A percentile compares a stretch with the other conserved stretches of the same genome.
These are phyloP conservation scores for Chlamydomonas sp. DNA, from an alignment of 139 green algal species.

Conservation along the genomic window DNA sequence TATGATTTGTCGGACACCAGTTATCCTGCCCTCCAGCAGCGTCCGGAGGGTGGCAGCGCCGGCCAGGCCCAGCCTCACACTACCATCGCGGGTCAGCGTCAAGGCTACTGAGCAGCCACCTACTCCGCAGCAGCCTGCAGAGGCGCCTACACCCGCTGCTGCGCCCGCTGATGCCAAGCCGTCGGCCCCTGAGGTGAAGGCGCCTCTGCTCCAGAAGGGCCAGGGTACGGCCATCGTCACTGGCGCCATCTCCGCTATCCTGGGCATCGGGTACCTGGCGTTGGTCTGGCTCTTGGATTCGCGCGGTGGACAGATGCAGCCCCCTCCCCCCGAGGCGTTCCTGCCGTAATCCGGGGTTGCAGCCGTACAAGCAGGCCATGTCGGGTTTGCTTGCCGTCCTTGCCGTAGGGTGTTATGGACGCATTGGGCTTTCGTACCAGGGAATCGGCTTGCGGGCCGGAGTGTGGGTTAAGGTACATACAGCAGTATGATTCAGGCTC, in stretches of 20 bases:
- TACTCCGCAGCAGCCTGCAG: neutral
- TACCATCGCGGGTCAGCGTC: neutral
- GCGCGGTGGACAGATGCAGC: conserved; percentile 67
- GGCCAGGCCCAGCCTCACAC: no score
- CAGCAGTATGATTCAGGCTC: neutral
- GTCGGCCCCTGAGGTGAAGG: neutral
- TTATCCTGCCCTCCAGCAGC: no score
- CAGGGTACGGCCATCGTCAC: conserved; percentile 76
- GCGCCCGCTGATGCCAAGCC: conserved; percentile 3
- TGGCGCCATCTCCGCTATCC: conserved; percentile 70
- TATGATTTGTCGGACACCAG: no score
- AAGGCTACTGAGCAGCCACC: conserved; percentile 1
- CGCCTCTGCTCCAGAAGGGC: conserved; percentile 51
- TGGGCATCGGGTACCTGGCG: conserved; percentile 73
- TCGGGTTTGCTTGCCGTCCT: neutral
- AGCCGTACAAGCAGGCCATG: neutral
- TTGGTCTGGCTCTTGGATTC: conserved; percentile 66
- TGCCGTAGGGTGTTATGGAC: neutral
- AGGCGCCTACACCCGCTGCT: neutral
- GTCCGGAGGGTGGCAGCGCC: no score
- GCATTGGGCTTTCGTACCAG: no score
- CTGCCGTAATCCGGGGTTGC: conserved; percentile 28
- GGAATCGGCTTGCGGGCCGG: neutral
- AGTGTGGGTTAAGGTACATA: neutral
- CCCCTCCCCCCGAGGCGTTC: conserved; percentile 75